Conservation (phyloP, 441 rosid genomes). For the Lepidium campestre region DNA sequence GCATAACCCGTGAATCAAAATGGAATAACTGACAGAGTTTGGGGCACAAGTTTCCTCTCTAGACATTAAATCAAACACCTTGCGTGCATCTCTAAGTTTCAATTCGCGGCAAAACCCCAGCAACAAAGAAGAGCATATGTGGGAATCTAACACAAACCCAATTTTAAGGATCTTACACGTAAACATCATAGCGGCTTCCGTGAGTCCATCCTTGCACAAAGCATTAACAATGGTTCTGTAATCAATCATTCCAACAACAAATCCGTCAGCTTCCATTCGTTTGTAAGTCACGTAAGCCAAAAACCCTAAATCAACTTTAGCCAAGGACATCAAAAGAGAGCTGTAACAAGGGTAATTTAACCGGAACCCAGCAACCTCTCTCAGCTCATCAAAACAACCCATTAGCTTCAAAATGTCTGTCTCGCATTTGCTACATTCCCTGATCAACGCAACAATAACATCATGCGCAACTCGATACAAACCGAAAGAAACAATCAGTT, state of each 20-base stretch:
- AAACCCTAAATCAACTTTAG: conserved; percentile 34
- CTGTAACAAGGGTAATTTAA: conserved; percentile 44
- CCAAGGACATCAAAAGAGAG: conserved; percentile 38
- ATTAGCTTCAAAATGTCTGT: conserved; percentile 30
- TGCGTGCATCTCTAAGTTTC: conserved; percentile 21
- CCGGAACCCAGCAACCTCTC: conserved; percentile 28
- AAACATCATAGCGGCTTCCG: conserved; percentile 41
- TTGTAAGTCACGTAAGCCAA: conserved; percentile 29
- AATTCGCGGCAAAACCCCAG: conserved; percentile 33
- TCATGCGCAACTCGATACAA: conserved; percentile 32
- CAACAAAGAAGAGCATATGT: conserved; percentile 42
- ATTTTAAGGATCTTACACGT: conserved; percentile 34
- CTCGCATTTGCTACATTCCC: conserved; percentile 23
- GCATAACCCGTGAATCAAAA: conserved; percentile 41
- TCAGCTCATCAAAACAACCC: conserved; percentile 29
- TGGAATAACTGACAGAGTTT: conserved; percentile 39
- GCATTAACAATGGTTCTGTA: conserved; percentile 39
- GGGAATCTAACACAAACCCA: conserved; percentile 40
- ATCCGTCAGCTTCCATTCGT: conserved; percentile 38
- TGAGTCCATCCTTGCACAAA: conserved; percentile 38
- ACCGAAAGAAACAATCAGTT: conserved; percentile 28
- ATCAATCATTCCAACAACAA: conserved; percentile 35
- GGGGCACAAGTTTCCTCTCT: conserved; percentile 28
- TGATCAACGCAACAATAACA: conserved; percentile 27
- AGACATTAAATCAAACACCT: conserved; percentile 44